Percentiles rank a stretch among this genome's conserved stretches.
These are phyloP conservation scores for Septoria petroselini DNA, from an alignment of 2,329 filamentous ascomycete species.

Conservation along the genomic window DNA sequence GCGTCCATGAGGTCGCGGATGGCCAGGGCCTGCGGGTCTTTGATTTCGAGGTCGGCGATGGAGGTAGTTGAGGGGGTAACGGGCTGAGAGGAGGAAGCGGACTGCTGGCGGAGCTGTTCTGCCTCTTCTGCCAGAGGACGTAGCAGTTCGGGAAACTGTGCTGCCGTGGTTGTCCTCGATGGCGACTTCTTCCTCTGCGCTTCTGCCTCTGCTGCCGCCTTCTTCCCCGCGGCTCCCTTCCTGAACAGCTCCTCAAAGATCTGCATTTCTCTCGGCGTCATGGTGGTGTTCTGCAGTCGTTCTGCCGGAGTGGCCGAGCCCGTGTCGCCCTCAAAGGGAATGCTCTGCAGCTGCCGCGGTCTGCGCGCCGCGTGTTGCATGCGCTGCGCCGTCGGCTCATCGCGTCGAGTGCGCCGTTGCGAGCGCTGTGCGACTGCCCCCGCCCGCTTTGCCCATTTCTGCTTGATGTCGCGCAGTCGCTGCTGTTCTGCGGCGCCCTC, in stretches of 20 bases:
- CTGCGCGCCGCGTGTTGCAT: not conserved
- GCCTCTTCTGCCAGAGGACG: conserved; percentile 27
- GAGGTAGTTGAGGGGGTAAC: not conserved
- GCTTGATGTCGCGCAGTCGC: conserved; percentile 7
- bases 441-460: conserved; percentile 11
- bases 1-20: conserved; percentile 55
- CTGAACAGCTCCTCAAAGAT: conserved; percentile 24
- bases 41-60: conserved; percentile 11
- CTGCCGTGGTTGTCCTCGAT: not conserved
- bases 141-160: conserved; percentile 23
- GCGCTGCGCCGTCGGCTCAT: not conserved
- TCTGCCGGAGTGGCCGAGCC: conserved; percentile 12
- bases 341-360: conserved; percentile 1
- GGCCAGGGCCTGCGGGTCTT: conserved; percentile 32
- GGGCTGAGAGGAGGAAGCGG: not conserved
- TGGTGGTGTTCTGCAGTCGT: conserved; percentile 22
- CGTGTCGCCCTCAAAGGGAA: conserved; percentile 23
- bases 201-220: conserved; percentile 1
- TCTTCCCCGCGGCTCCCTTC: conserved; percentile 11
- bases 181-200: not conserved
- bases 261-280: conserved; percentile 24
- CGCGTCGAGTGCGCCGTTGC: not conserved
- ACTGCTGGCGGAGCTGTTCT: conserved; percentile 13
- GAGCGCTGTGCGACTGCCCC: not conserved
- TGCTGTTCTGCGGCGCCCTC: conserved; percentile 3